These are phyloP conservation scores for Vicia sativa DNA, from an alignment of 306 rosid genomes.

Conservation along the genomic window DNA sequence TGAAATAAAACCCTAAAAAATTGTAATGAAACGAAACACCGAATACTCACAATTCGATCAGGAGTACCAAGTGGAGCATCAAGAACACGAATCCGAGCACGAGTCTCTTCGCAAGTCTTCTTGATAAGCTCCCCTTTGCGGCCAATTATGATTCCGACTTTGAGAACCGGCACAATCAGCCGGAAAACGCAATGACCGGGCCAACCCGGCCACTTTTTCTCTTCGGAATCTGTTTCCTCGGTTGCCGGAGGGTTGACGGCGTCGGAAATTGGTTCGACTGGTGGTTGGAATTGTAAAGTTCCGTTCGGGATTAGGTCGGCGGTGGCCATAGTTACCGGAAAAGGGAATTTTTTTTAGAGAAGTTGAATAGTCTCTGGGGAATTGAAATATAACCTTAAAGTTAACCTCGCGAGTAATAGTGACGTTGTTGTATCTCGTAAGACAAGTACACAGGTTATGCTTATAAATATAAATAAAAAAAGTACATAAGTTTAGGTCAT, in stretches of 20 bases:
- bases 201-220: conserved; percentile 94
- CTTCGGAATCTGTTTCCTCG: conserved; percentile 34
- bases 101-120: conserved; percentile 92
- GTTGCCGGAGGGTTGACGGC: background rate
- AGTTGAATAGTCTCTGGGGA: background rate
- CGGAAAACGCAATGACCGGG: conserved; percentile 92
- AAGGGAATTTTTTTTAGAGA: conserved; percentile 39
- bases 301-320: conserved; percentile 55
- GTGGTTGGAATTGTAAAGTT: conserved; percentile 23
- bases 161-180: conserved; percentile 77
- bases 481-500: too few relatives aligned
- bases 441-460: too few relatives aligned
- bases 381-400: background rate
- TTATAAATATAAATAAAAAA: too few relatives aligned
- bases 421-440: too few relatives aligned
- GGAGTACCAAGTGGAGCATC: conserved; percentile 82
- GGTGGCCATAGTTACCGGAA: conserved; percentile 49
- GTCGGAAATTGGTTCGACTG: background rate
- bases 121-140: conserved; percentile 94
- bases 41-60: conserved; percentile 81
- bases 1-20: conserved; percentile 40
- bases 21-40: background rate
- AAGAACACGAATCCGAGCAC: conserved; percentile 91
- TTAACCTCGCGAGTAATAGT: background rate
- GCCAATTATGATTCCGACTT: conserved; percentile 94